Evolutionary conservation across 2,329 filamentous ascomycete species (phyloP).

Genomic region (Botrytis deweyae): DNA sequence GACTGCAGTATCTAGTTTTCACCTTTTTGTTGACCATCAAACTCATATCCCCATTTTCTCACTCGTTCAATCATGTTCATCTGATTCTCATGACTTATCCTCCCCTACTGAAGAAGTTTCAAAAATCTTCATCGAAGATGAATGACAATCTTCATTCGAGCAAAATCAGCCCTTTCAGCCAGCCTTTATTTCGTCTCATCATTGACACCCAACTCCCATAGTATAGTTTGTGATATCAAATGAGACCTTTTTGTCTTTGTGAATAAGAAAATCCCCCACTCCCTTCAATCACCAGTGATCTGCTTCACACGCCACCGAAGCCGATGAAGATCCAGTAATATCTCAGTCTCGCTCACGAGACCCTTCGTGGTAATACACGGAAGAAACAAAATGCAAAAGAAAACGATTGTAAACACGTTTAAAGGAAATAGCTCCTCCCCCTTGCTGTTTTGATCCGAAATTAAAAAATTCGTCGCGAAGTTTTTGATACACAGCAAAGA

Average conservation of each 20-base stretch:
- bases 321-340: slow-evolving; percentile 23
- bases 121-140: neutral
- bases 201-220: slow-evolving; percentile 8
- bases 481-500: slow-evolving; percentile 36
- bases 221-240: slow-evolving; percentile 8
- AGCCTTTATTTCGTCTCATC: slow-evolving; percentile 16
- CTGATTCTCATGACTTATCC: neutral
- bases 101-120: neutral
- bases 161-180: neutral
- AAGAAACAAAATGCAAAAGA: slow-evolving; percentile 26
- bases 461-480: slow-evolving; percentile 31
- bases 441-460: slow-evolving; percentile 24
- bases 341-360: slow-evolving; percentile 25
- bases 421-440: slow-evolving; percentile 24
- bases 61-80: neutral
- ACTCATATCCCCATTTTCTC: slow-evolving; percentile 7
- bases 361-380: slow-evolving; percentile 35
- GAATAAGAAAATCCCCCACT: neutral
- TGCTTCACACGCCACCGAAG: slow-evolving; percentile 16
- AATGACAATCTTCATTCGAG: slow-evolving; percentile 4
- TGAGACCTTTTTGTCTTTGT: neutral
- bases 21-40: neutral
- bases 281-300: neutral
- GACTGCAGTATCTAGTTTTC: neutral
- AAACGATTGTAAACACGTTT: slow-evolving; percentile 27